Conservation (phyloP, 768 basidiomycete species). For the Mycena alexandri region DNA sequence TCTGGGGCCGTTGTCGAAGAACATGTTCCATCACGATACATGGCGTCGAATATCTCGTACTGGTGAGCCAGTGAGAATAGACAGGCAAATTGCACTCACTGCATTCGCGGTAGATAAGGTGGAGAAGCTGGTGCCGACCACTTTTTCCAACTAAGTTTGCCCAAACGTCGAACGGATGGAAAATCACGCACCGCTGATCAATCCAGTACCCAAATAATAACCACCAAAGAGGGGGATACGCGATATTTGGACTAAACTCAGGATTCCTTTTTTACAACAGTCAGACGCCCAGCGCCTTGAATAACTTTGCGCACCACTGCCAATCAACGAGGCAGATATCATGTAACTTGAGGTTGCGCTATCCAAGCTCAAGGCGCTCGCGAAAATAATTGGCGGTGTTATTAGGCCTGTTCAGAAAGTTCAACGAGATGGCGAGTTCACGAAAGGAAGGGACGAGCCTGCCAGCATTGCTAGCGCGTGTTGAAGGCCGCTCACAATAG, state of each 20-base stretch:
- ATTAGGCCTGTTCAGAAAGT: constrained; percentile 59
- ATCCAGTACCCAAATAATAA: constrained; percentile 84
- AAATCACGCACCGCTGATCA: constrained; percentile 63
- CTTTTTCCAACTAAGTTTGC: not conserved
- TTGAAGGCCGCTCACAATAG: constrained; percentile 79
- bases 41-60: constrained; percentile 71
- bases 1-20: constrained; percentile 67
- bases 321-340: constrained; percentile 68
- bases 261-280: constrained; percentile 61
- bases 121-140: constrained; percentile 45
- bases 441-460: constrained; percentile 38
- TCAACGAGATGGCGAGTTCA: too few species aligned
- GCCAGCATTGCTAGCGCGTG: constrained; percentile 88
- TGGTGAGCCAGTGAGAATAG: constrained; percentile 38
- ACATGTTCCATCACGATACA: constrained; percentile 87
- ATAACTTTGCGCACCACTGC: constrained; percentile 19
- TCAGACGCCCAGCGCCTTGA: not conserved
- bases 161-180: not conserved
- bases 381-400: constrained; percentile 87
- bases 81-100: constrained; percentile 53
- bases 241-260: constrained; percentile 86
- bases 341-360: constrained; percentile 74
- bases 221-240: constrained; percentile 68
- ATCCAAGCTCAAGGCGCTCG: constrained; percentile 71
- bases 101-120: constrained; percentile 15